A percentile compares a stretch with the other conserved stretches of the same genome.
Evolutionary conservation across 306 rosid genomes (phyloP).

Genomic region (Corylus avellana): DNA sequence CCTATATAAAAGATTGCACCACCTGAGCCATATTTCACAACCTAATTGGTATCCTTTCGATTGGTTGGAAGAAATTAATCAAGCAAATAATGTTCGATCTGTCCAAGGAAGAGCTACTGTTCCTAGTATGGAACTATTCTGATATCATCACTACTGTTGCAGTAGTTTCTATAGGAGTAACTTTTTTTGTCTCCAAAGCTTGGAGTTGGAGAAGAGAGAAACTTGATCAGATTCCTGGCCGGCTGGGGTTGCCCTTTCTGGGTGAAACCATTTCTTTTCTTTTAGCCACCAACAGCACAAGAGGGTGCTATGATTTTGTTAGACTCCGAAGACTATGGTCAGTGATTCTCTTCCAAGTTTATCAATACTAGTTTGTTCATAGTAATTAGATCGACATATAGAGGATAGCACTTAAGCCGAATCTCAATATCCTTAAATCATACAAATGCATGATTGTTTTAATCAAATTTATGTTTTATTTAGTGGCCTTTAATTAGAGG

Average conservation of each 20-base stretch:
- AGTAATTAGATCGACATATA: neutral
- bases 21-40: constrained; percentile 15
- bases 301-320: constrained; percentile 78
- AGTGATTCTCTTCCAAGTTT: constrained; percentile 32
- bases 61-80: neutral
- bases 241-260: constrained; percentile 61
- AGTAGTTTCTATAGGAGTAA: constrained; percentile 37
- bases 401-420: no score
- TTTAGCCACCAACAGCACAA: constrained; percentile 62
- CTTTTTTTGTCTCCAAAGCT: constrained; percentile 45
- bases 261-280: constrained; percentile 75
- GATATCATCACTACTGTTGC: constrained; percentile 33
- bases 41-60: constrained; percentile 3
- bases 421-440: no score
- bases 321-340: constrained; percentile 66
- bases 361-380: constrained; percentile 4
- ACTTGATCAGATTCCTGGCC: constrained; percentile 47
- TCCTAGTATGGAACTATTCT: constrained; percentile 32
- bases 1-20: constrained; percentile 12
- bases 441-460: no score
- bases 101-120: constrained; percentile 38
- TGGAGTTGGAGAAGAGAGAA: constrained; percentile 45
- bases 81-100: constrained; percentile 34
- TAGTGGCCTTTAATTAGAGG: neutral
- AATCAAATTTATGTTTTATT: neutral